Base-by-base conservation (phyloP, 306 rosid genomes). In the Pyrus betulifolia region DNA sequence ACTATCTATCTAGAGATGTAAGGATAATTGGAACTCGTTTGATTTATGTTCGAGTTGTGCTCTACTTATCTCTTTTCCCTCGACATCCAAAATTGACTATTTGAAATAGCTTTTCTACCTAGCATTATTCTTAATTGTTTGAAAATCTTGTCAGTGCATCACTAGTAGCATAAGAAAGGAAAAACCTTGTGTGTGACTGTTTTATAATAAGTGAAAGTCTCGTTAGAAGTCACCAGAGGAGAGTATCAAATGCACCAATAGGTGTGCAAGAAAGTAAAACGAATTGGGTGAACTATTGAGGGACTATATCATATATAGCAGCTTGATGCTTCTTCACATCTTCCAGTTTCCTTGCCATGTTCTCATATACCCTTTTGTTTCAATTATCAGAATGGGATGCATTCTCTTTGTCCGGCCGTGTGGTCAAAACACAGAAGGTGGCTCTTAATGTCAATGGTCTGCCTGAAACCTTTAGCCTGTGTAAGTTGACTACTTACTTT, bases 381-480 rank as follows among this genome's bases (percentile, higher is more conserved):
- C n/a, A 18, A 52, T 85, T 85, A 21, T 83, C 90, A 92, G 99
- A 92, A 90, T 76, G 93, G 99, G 49, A 78, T 95, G 96, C 99
- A 95, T 69, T 95, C 99, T 75, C 93, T 95, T 74, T 95, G 99
- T 83, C 99, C 99, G 66, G 99, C 97, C 54, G 97, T 95, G 79
- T 92, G 97, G 99, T 92, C 99, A 59, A 95, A 95, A 82, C 97
- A 95, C 82, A 87, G 97, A 82, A 86, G 99, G 82, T 95, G 99
- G 99, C 90, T 92, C 70, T 84, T 95, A 80, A 95, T 91, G 97
- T 90, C 97, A 69, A 92, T 92, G 97, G 89, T 95, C 70, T 89
- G 97, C 81, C 87, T 95, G 87, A 95, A 92, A 72, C 99, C 97
- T 71, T 25, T 91, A 67, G 85, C 97, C 35, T 95, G 99, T 88